Base-by-base conservation (phyloP, 2,329 filamentous ascomycete genomes). In the Hawksworthiomyces lignivorus region DNA sequence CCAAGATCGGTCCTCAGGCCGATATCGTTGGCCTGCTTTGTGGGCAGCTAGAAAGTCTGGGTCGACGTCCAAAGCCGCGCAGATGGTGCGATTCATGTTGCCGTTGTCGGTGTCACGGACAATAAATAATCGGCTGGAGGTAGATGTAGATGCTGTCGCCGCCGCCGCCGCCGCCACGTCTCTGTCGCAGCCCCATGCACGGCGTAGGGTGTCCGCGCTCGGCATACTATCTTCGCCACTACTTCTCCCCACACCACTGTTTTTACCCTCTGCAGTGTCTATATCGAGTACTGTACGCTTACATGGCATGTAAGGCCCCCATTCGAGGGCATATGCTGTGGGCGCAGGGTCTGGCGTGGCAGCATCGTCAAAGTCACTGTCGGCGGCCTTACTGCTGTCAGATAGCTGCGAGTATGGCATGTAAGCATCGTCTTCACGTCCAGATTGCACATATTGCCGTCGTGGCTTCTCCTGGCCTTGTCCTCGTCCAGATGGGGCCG, bases 31-130 rank as follows among this genome's bases (percentile, higher is more conserved):
- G 17, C 58, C 48, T 7, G 45, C 41, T 1, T 48, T 51, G 39
- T 62, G 56, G 5, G 60, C 58, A 4, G 57, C 53, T 33, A 63
- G 24, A 34, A 63, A 60, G 4, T 41, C 49, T n/a, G 50, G 44
- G 30, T 60, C 57, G 19, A 64, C 41, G 18, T 41, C 50, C 12
- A 57, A 33, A 3, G 50, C 49, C 3, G 26, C n/a, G 31, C 41
- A 41, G 17, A 46, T 18, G 7, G 18, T n/a, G 7, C 14, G 21
- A 12, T 53, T 47, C 1, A 45, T 29, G 17, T 53, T 54, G 3
- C 52, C 49, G 9, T 28, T 22, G 2, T 51, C 49, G 10, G 54
- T 43, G 27, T 54, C 54, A 17, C 50, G 52, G 5, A 62, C 14
- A 5, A 60, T 52, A 22, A 59, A 49, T n/a, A 58, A 38, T 7